Evolutionary conservation across 2,329 filamentous ascomycete genomes (phyloP).

Genomic region (Nothomitra cinnamomea): DNA sequence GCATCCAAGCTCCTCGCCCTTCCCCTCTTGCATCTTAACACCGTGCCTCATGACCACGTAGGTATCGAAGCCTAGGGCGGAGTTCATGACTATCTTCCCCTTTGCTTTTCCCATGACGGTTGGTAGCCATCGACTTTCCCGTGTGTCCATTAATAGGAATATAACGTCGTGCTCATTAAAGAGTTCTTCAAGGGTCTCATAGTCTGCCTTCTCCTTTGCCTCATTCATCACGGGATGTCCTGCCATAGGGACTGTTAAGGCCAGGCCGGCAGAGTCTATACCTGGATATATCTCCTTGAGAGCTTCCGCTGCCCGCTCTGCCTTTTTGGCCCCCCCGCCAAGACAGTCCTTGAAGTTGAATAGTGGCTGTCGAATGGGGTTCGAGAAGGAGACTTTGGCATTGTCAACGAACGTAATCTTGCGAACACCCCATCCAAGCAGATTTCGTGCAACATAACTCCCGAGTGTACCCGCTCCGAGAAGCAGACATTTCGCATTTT

Average conservation of each 20-base stretch:
- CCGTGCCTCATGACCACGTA: slow-evolving; percentile 97
- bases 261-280: slow-evolving; percentile 63
- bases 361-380: slow-evolving; percentile 85
- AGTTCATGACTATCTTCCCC: slow-evolving; percentile 92
- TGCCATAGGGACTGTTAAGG: slow-evolving; percentile 83
- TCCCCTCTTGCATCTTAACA: slow-evolving; percentile 37
- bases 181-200: slow-evolving; percentile 53
- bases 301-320: slow-evolving; percentile 60
- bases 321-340: slow-evolving; percentile 71
- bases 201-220: slow-evolving; percentile 52
- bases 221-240: slow-evolving; percentile 74
- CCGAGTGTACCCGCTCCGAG: slow-evolving; percentile 87
- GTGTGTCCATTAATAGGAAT: slow-evolving; percentile 92
- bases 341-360: slow-evolving; percentile 84
- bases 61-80: slow-evolving; percentile 87
- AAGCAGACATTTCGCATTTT: slow-evolving; percentile 74
- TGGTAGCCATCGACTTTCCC: slow-evolving; percentile 87
- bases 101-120: slow-evolving; percentile 90
- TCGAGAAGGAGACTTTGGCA: slow-evolving; percentile 83
- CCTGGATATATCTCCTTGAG: slow-evolving; percentile 80
- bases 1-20: slow-evolving; percentile 62
- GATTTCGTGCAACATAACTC: slow-evolving; percentile 77
- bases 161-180: slow-evolving; percentile 79
- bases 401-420: slow-evolving; percentile 96
- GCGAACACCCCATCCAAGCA: slow-evolving; percentile 85